These are phyloP conservation scores for Melastoma malabathricum DNA, from an alignment of 345 rosid genomes.

Conservation along the genomic window DNA sequence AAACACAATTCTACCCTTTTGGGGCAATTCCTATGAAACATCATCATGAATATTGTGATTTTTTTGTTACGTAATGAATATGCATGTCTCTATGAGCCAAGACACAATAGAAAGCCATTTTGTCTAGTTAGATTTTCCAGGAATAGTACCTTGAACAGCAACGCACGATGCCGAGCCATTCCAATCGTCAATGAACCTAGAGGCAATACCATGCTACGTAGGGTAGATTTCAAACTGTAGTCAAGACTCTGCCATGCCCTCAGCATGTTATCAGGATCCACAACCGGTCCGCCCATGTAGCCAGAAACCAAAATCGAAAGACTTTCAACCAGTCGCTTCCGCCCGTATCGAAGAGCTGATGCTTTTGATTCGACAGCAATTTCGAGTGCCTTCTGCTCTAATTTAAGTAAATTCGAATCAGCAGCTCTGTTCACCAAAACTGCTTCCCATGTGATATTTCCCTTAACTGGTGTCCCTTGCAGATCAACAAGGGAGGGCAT, in stretches of 20 bases:
- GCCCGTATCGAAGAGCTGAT: constrained; percentile 24
- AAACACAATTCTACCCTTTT: too few relatives aligned
- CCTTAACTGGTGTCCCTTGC: constrained; percentile 61
- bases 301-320: constrained; percentile 77
- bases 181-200: constrained; percentile 85
- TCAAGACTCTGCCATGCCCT: constrained; percentile 70
- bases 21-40: too few relatives aligned
- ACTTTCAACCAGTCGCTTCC: constrained; percentile 38
- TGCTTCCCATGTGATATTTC: constrained; percentile 63
- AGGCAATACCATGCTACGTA: constrained; percentile 78
- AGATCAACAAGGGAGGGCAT: constrained; percentile 86
- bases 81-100: not conserved
- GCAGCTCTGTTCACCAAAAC: constrained; percentile 67
- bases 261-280: constrained; percentile 53
- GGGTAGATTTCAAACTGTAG: constrained; percentile 60
- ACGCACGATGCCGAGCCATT: constrained; percentile 93
- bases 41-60: too few relatives aligned
- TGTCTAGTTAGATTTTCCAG: too few relatives aligned
- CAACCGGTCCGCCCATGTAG: constrained; percentile 90
- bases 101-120: too few relatives aligned
- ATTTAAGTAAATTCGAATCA: constrained; percentile 62
- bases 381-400: constrained; percentile 67
- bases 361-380: constrained; percentile 51
- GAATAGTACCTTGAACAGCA: constrained; percentile 66
- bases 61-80: not conserved